Base-by-base conservation (phyloP, 2,329 filamentous ascomycete genomes). In the Botrytis fragariae region DNA sequence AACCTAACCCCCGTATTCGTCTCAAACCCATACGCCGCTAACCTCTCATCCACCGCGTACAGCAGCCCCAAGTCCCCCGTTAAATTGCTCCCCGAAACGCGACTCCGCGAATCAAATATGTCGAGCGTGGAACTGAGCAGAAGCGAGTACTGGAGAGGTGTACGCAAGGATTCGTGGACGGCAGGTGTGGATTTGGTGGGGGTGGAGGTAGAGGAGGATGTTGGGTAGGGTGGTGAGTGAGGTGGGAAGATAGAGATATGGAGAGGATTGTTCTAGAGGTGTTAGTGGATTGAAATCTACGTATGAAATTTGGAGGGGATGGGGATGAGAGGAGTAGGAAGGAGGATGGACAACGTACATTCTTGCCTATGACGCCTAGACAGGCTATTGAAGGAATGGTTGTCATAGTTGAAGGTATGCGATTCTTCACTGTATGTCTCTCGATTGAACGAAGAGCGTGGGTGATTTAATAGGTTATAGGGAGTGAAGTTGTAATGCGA, bases 1-100 rank as follows among this genome's bases (percentile, higher is more conserved):
- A 99, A 91, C 81, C 95, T 95, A 76, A 97, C 90, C 59, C 94
- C 94, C 0, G 96, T 98, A 83, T 97, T 98, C 73, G 96, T 98
- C 83, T 98, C 89, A 90, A 93, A 98, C 79, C 96, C 96, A 84
- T 98, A 99, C 77, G 94, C 92, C 51, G 95, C 94, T 64, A 98
- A 87, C 39, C 95, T 89, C 84, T 99, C 95, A 84, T 98, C 96
- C 74, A 98, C 87, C 74, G 95, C 94, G 84, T 98, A 95, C 69
- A 99, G 87, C 20, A 98, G 88, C 44, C 96, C 95, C 77, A 96
- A 91, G 82, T 98, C 95, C 78, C 96, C 94, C 69, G 93, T 92
- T 6, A 68, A 20, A 42, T 68, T 63, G 42, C 39, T 51, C 22
- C 22, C 54, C 8, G 18, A n/a, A 12, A 14, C n/a, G 29, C 35